phyloP scores from a whole-genome alignment of 768 basidiomycete genomes.

The Daedaleopsis nitida region DNA sequence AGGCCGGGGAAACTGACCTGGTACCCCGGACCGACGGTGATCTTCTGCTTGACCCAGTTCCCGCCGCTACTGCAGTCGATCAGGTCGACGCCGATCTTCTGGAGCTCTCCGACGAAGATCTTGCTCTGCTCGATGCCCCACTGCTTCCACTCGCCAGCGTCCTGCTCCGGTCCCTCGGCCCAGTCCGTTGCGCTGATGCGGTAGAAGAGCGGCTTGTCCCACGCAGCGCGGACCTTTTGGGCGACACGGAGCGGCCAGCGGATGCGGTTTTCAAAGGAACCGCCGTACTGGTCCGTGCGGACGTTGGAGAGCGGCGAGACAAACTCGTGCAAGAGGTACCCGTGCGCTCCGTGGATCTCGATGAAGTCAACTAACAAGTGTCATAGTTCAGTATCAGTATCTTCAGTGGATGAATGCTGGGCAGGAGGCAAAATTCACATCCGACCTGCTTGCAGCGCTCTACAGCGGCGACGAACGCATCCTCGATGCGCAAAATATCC shows the following conservation, averaged over 20 bases:
- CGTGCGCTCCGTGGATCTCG: constrained; percentile 75
- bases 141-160: constrained; percentile 55
- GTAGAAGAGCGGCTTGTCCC: constrained; percentile 76
- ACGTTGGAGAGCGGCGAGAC: constrained; percentile 74
- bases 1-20: constrained; percentile 46
- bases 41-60: constrained; percentile 62
- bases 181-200: constrained; percentile 57
- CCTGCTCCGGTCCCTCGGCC: constrained; percentile 55
- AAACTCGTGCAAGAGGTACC: constrained; percentile 68
- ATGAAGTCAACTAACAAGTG: constrained; percentile 59
- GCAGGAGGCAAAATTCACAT: constrained; percentile 43
- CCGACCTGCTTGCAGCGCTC: constrained; percentile 60
- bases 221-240: constrained; percentile 51
- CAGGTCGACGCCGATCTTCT: constrained; percentile 71
- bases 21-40: constrained; percentile 56
- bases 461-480: constrained; percentile 59
- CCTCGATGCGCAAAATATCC: constrained; percentile 56
- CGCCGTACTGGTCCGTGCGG: constrained; percentile 73
- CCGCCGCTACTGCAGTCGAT: constrained; percentile 67
- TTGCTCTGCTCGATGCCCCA: constrained; percentile 84
- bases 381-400: neutral
- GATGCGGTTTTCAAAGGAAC: constrained; percentile 71
- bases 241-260: constrained; percentile 65
- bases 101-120: constrained; percentile 54
- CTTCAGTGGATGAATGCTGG: neutral